phyloP scores from a whole-genome alignment of 2,329 filamentous ascomycete genomes.

The Orbilia brochopaga region DNA sequence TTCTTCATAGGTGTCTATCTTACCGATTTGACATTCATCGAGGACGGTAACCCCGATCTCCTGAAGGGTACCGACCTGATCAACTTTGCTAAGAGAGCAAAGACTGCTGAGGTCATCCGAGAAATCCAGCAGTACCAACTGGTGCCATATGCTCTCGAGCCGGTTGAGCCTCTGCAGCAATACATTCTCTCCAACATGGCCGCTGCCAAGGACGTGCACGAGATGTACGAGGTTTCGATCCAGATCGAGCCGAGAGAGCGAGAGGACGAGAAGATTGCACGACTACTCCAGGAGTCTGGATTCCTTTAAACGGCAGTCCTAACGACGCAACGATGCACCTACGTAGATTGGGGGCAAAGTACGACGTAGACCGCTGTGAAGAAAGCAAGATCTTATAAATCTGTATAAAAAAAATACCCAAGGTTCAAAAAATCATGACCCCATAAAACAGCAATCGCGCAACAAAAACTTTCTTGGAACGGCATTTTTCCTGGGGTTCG shows the following conservation, averaged over 20 bases:
- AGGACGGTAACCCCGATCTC: slow-evolving; percentile 94
- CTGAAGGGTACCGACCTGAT: slow-evolving; percentile 96
- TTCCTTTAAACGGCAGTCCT: slow-evolving; percentile 53
- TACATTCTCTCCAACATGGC: slow-evolving; percentile 98
- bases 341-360: slow-evolving; percentile 20
- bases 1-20: slow-evolving; percentile 78
- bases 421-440: slow-evolving; percentile 38
- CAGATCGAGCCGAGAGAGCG: slow-evolving; percentile 91
- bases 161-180: slow-evolving; percentile 89
- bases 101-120: slow-evolving; percentile 96
- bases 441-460: slow-evolving; percentile 44
- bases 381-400: slow-evolving; percentile 18
- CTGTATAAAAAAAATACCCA: slow-evolving; percentile 47
- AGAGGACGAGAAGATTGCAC: slow-evolving; percentile 99
- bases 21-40: slow-evolving; percentile 96
- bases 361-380: slow-evolving; percentile 21
- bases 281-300: slow-evolving; percentile 61
- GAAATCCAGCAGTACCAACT: slow-evolving; percentile 99
- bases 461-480: slow-evolving; percentile 44
- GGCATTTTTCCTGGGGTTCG: slow-evolving; percentile 44
- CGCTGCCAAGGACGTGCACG: slow-evolving; percentile 91
- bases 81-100: slow-evolving; percentile 97
- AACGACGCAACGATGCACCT: slow-evolving; percentile 37
- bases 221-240: slow-evolving; percentile 99
- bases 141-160: slow-evolving; percentile 88